Conservation (phyloP, 176 grass and related monocot species). For the Aegilops umbellulata region DNA sequence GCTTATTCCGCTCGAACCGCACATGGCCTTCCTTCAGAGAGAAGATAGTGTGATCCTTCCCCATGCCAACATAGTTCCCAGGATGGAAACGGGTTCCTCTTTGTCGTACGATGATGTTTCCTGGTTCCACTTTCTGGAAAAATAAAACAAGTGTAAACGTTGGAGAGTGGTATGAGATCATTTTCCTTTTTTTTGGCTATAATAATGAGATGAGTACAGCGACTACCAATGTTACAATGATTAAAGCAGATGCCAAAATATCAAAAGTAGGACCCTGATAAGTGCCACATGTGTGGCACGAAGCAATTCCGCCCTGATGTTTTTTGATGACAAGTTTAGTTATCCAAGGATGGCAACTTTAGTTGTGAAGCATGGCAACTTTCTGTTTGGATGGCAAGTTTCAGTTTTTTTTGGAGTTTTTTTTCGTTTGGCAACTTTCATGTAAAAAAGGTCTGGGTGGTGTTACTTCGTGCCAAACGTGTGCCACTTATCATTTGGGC, state of each 20-base stretch:
- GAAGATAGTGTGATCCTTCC: constrained; percentile 80
- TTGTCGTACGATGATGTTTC: constrained; percentile 86
- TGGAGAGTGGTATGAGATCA: neutral
- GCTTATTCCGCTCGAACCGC: constrained; percentile 74
- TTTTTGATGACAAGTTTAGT: too few species aligned
- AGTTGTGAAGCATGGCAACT: too few species aligned
- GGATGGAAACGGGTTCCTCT: constrained; percentile 81
- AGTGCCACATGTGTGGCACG: too few species aligned
- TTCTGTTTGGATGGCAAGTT: too few species aligned
- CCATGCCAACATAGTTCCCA: constrained; percentile 79
- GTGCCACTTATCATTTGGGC: too few species aligned
- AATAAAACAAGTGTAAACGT: neutral
- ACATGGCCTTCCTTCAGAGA: constrained; percentile 81
- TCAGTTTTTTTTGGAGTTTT: too few species aligned
- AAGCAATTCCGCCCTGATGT: too few species aligned
- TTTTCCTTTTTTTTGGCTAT: neutral
- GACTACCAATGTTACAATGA: neutral
- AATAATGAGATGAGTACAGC: neutral
- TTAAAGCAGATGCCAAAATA: neutral
- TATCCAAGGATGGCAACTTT: too few species aligned
- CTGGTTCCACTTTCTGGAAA: constrained; percentile 51
- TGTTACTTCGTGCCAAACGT: too few species aligned
- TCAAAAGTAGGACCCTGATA: neutral
- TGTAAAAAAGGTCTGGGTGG: too few species aligned
- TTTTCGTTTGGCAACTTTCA: too few species aligned